A percentile compares a stretch with the other conserved stretches of the same genome.
These are phyloP conservation scores for Teratosphaeria destructans DNA, from an alignment of 2,329 filamentous ascomycete species.

Conservation along the genomic window DNA sequence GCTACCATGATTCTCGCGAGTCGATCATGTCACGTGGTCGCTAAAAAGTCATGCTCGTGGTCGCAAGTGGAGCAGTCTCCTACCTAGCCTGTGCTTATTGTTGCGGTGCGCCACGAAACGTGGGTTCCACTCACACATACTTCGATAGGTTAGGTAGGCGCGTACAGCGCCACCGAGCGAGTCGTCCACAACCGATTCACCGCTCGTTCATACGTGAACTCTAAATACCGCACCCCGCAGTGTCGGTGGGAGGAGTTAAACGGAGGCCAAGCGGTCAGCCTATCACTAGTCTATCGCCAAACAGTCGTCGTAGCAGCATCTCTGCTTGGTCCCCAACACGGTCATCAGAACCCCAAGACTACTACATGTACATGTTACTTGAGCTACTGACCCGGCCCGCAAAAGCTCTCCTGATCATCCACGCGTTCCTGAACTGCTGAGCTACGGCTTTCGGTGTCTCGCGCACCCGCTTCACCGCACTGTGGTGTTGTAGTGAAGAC, in stretches of 20 bases:
- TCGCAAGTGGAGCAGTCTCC: background rate
- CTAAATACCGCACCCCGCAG: background rate
- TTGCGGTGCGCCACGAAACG: background rate
- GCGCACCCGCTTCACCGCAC: background rate
- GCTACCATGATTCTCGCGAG: background rate
- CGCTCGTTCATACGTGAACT: background rate
- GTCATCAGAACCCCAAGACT: background rate
- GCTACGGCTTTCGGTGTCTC: background rate
- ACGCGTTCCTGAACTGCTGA: background rate
- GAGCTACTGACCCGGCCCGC: background rate
- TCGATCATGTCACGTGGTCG: background rate
- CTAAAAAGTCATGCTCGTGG: background rate
- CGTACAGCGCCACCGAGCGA: background rate
- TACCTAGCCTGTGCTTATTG: background rate
- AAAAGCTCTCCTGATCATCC: background rate
- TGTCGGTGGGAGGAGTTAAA: background rate
- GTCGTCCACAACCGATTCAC: background rate
- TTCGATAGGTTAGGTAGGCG: background rate
- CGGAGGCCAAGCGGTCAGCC: background rate
- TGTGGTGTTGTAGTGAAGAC: background rate
- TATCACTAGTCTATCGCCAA: background rate
- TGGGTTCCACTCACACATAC: background rate
- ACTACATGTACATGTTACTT: background rate
- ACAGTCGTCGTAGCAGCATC: background rate
- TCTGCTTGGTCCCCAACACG: background rate